A percentile compares a stretch with the other conserved stretches of the same genome.
phyloP scores from a whole-genome alignment of 805 yeast genomes.

The Candida nitratophila region DNA sequence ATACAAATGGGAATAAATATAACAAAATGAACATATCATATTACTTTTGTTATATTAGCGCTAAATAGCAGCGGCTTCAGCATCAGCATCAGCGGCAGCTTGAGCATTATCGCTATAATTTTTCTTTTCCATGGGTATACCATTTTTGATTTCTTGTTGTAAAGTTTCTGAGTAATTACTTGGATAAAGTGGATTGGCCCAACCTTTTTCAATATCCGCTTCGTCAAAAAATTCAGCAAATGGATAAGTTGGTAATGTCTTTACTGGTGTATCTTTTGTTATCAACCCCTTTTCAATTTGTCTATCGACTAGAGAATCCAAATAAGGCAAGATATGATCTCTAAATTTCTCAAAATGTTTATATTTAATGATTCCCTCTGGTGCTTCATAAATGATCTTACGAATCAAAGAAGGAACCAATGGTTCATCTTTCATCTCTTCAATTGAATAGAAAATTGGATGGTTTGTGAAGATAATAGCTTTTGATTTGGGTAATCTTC shows the following conservation, averaged over 20 bases:
- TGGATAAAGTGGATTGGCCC: slow-evolving; percentile 30
- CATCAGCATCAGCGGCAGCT: slow-evolving; percentile 4
- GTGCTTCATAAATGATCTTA: slow-evolving; percentile 59
- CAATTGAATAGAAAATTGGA: slow-evolving; percentile 71
- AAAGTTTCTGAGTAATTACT: slow-evolving; percentile 17
- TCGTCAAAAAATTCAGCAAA: slow-evolving; percentile 47
- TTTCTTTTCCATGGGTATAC: slow-evolving; percentile 15
- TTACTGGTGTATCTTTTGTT: slow-evolving; percentile 45
- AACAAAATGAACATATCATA: no score
- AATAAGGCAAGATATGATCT: slow-evolving; percentile 51
- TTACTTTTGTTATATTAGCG: no score
- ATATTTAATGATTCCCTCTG: slow-evolving; percentile 57
- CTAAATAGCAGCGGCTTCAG: slow-evolving; percentile 4
- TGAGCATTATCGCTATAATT: slow-evolving; percentile 9
- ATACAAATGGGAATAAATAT: no score
- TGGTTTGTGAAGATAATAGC: slow-evolving; percentile 73
- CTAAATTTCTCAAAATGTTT: slow-evolving; percentile 53
- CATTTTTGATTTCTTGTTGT: slow-evolving; percentile 17
- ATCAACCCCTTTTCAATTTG: slow-evolving; percentile 54
- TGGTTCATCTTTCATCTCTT: slow-evolving; percentile 79
- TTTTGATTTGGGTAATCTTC: slow-evolving; percentile 55
- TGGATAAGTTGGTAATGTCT: slow-evolving; percentile 55
- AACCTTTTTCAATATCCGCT: slow-evolving; percentile 31
- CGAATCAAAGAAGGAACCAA: slow-evolving; percentile 58
- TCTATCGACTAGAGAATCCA: slow-evolving; percentile 49